Evolutionary conservation across 1,139 yeast species (phyloP).

Genomic region (Debaryomycetaceae sp.): DNA sequence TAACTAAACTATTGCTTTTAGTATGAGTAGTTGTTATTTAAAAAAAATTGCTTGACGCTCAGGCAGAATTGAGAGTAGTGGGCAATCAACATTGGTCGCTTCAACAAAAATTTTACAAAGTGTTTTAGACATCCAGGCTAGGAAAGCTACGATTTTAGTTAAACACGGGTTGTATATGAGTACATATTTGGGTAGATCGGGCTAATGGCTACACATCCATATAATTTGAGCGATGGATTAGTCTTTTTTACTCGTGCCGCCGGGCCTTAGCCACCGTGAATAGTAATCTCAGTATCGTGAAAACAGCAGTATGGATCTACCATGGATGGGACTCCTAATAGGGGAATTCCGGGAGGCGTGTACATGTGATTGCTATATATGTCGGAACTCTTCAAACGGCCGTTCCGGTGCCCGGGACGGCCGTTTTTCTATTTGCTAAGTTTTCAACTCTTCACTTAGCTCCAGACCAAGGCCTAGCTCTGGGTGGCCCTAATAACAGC

Average conservation of each 20-base stretch:
- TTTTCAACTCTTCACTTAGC: too few species aligned
- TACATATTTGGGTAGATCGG: neutral
- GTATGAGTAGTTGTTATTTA: neutral
- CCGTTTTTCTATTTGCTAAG: neutral
- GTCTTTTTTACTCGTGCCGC: neutral
- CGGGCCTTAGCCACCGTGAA: neutral
- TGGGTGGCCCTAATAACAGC: too few species aligned
- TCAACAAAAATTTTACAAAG: neutral
- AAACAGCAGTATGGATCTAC: neutral
- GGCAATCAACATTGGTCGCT: constrained; percentile 2
- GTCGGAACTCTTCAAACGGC: neutral
- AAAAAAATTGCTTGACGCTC: constrained; percentile 5
- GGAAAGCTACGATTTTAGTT: neutral
- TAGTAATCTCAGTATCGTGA: neutral
- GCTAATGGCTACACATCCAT: neutral
- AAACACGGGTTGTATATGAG: neutral
- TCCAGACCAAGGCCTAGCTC: too few species aligned
- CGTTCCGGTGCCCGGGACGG: neutral
- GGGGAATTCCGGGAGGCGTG: neutral
- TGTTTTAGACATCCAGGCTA: neutral
- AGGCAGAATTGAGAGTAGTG: constrained; percentile 6
- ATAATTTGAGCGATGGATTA: neutral
- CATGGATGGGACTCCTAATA: neutral
- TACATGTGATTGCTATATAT: neutral
- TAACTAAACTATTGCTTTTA: neutral